phyloP scores from a whole-genome alignment of 2,329 filamentous ascomycete species.

The Alternaria ventricosa region DNA sequence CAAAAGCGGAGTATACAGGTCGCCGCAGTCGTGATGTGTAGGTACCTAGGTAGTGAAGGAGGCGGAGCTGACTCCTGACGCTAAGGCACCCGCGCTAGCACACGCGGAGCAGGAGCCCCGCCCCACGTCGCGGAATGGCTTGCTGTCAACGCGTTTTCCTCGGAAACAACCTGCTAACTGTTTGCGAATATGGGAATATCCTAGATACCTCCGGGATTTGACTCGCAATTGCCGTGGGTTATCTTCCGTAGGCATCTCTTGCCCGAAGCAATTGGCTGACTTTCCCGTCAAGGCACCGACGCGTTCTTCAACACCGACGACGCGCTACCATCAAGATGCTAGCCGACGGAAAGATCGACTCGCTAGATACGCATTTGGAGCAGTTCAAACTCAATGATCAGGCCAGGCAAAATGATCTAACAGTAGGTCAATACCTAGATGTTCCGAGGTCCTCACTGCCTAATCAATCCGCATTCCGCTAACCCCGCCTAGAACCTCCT shows the following conservation, averaged over 20 bases:
- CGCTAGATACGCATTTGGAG: slow-evolving; percentile 36
- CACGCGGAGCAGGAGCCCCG: not conserved
- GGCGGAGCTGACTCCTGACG: not conserved
- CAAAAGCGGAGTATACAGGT: too few species aligned
- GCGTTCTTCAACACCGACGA: not conserved
- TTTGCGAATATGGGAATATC: not conserved
- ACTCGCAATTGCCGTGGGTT: not conserved
- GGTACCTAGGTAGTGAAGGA: not conserved
- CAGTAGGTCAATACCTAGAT: slow-evolving; percentile 12
- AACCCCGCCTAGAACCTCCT: slow-evolving; percentile 39
- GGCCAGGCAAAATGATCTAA: slow-evolving; percentile 25
- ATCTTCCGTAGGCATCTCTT: not conserved
- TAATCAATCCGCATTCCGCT: slow-evolving; percentile 3
- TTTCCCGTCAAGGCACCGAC: not conserved
- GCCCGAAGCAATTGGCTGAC: not conserved
- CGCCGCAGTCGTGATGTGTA: not conserved
- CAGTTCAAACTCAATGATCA: slow-evolving; percentile 35
- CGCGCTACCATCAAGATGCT: slow-evolving; percentile 25
- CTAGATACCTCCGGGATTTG: not conserved
- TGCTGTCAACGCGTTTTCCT: not conserved
- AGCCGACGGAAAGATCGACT: slow-evolving; percentile 32
- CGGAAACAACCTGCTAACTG: not conserved
- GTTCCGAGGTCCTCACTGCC: not conserved
- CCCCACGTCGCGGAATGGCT: not conserved
- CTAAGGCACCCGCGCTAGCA: not conserved